phyloP scores from a whole-genome alignment of 306 rosid species.

The Alnus glutinosa region DNA sequence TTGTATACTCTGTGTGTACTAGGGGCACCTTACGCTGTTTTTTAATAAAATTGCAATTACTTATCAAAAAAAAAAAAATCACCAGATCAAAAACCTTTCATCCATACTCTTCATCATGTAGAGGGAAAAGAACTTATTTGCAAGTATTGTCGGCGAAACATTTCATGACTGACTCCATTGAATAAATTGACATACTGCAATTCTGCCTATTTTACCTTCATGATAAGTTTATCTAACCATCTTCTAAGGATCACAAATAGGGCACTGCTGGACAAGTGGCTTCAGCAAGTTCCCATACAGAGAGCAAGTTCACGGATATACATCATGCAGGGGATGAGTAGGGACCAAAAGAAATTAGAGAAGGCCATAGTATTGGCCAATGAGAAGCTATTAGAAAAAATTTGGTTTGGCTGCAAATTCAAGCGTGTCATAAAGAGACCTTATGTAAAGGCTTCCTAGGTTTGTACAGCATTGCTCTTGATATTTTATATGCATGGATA shows the following conservation, averaged over 20 bases:
- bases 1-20: too few relatives aligned
- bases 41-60: too few relatives aligned
- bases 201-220: not conserved
- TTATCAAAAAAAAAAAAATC: not conserved
- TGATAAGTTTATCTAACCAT: not conserved
- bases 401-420: not conserved
- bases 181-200: not conserved
- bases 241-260: not conserved
- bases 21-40: too few relatives aligned
- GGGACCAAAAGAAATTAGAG: too few relatives aligned
- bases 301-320: not conserved
- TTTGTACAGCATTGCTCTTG: not conserved
- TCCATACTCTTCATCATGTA: not conserved
- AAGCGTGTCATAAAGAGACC: not conserved
- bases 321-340: not conserved
- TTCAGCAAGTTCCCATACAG: not conserved
- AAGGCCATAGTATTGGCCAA: too few relatives aligned
- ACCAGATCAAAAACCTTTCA: slow-evolving; percentile 2
- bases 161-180: not conserved
- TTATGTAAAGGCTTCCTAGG: not conserved
- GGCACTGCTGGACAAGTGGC: not conserved
- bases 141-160: not conserved
- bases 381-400: too few relatives aligned
- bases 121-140: not conserved
- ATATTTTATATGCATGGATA: not conserved